Conservation (phyloP, 2,329 filamentous ascomycete genomes). For the Raffaelea ambrosiae region DNA sequence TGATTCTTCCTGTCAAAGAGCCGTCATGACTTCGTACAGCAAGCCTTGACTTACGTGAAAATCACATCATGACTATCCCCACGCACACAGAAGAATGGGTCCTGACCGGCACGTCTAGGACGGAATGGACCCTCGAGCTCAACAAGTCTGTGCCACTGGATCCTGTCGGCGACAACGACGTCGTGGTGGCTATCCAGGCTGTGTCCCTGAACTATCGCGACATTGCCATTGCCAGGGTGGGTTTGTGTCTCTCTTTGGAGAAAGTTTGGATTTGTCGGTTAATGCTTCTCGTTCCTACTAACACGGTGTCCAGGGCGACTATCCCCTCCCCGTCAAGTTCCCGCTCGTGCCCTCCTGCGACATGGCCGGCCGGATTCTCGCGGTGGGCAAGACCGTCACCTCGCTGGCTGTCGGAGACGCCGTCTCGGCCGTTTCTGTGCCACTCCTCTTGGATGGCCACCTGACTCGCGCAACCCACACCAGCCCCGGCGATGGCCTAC, state of each 20-base stretch:
- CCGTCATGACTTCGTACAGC: too few relatives aligned
- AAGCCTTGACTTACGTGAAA: too few relatives aligned
- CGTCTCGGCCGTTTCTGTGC: constrained; percentile 29
- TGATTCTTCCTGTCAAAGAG: too few relatives aligned
- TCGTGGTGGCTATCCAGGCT: constrained; percentile 56
- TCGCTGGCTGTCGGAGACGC: constrained; percentile 43
- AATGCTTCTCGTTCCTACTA: too few relatives aligned
- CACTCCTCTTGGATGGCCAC: constrained; percentile 55
- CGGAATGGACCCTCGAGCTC: neutral
- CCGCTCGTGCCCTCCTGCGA: constrained; percentile 43
- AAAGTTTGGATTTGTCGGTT: too few relatives aligned
- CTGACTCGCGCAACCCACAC: neutral
- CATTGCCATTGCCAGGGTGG: constrained; percentile 35
- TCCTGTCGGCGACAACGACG: constrained; percentile 55
- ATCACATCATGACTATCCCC: neutral
- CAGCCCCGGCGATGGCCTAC: constrained; percentile 35
- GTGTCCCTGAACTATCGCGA: constrained; percentile 49
- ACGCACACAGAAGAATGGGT: constrained; percentile 2
- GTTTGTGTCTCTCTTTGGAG: neutral
- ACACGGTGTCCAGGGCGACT: constrained; percentile 26
- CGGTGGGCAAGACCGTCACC: constrained; percentile 39
- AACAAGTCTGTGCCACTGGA: neutral
- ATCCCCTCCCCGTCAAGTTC: constrained; percentile 32
- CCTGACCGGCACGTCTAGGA: neutral
- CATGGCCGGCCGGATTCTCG: constrained; percentile 44